These are phyloP conservation scores for Exophiala aquamarina DNA, from an alignment of 2,329 filamentous ascomycete species.

Conservation along the genomic window DNA sequence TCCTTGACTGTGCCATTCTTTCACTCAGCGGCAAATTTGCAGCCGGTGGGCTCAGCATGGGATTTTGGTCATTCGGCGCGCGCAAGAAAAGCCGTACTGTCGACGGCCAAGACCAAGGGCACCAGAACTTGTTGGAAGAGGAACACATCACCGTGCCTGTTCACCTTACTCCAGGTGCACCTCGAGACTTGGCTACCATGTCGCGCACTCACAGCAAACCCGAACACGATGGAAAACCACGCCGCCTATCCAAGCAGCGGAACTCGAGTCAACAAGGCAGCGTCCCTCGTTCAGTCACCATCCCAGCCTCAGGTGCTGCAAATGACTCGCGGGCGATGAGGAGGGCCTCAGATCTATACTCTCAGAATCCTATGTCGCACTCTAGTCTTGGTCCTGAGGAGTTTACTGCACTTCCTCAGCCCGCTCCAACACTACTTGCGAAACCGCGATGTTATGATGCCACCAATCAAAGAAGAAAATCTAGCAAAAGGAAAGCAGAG, in stretches of 20 bases:
- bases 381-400: slow-evolving; percentile 41
- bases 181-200: slow-evolving; percentile 19
- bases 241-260: slow-evolving; percentile 23
- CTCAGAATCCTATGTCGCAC: slow-evolving; percentile 35
- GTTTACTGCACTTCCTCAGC: slow-evolving; percentile 41
- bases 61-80: slow-evolving; percentile 30
- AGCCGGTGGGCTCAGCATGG: slow-evolving; percentile 25
- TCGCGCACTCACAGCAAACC: slow-evolving; percentile 11
- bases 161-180: slow-evolving; percentile 1
- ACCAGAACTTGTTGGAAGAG: slow-evolving; percentile 17
- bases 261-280: slow-evolving; percentile 14
- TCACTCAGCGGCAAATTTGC: slow-evolving; percentile 2
- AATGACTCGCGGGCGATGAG: slow-evolving; percentile 8
- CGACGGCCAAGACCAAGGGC: slow-evolving; percentile 12
- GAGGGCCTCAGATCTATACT: slow-evolving; percentile 18
- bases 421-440: slow-evolving; percentile 51
- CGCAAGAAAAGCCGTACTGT: slow-evolving; percentile 24
- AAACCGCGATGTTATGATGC: slow-evolving; percentile 62
- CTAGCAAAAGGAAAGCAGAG: slow-evolving; percentile 73
- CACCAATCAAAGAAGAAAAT: slow-evolving; percentile 63
- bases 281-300: slow-evolving; percentile 11
- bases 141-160: slow-evolving; percentile 2
- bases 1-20: slow-evolving; percentile 13
- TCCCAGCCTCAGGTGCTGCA: slow-evolving; percentile 8
- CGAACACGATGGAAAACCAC: slow-evolving; percentile 16